phyloP scores from a whole-genome alignment of 805 yeast species.

The Yarrowia sp. region DNA sequence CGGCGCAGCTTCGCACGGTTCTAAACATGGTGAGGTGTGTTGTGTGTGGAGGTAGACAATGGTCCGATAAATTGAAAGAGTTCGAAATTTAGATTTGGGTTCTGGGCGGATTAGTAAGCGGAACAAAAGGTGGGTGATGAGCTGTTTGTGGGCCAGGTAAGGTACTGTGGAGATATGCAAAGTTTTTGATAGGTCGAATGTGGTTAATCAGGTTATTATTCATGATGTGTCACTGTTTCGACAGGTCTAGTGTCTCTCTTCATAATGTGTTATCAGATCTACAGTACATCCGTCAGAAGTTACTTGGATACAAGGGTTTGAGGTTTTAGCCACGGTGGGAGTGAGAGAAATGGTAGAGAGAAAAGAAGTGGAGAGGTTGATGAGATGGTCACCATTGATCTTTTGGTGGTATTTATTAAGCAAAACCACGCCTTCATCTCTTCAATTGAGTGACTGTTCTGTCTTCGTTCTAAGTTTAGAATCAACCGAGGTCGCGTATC shows the following conservation, averaged over 20 bases:
- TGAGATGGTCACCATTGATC: too few relatives aligned
- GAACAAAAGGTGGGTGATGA: too few relatives aligned
- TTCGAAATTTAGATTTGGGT: conserved; percentile 17
- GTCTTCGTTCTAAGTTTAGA: neutral
- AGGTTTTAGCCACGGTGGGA: neutral
- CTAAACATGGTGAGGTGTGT: conserved; percentile 13
- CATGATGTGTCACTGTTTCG: too few relatives aligned
- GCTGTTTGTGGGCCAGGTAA: neutral
- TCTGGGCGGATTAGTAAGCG: conserved; percentile 17
- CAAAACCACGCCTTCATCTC: too few relatives aligned
- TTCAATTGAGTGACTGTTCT: too few relatives aligned
- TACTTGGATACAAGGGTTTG: neutral
- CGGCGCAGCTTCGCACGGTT: conserved; percentile 8
- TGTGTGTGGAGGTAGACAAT: neutral
- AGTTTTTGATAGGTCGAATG: too few relatives aligned
- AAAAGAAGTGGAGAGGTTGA: too few relatives aligned
- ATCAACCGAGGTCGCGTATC: neutral
- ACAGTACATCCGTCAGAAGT: neutral
- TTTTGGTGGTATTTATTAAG: too few relatives aligned
- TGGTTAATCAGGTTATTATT: too few relatives aligned
- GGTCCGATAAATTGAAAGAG: conserved; percentile 25
- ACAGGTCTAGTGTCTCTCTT: neutral
- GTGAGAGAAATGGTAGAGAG: too few relatives aligned
- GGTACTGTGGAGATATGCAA: neutral
- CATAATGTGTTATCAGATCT: neutral